Evolutionary conservation across 805 yeast species (phyloP).

Genomic region (Kodamaea sagamina): DNA sequence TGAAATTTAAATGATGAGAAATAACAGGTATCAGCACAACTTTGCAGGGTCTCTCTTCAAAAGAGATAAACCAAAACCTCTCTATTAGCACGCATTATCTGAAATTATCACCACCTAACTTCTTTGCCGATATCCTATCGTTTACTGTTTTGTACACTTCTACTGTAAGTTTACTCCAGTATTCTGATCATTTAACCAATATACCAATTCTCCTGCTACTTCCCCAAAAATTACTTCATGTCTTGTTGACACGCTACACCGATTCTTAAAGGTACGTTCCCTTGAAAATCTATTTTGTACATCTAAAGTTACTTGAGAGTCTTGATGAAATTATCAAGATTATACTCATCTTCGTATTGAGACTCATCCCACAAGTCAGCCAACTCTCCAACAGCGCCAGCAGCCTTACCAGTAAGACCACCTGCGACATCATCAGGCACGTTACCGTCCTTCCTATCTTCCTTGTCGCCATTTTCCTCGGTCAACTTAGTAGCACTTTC

Average conservation of each 20-base stretch:
- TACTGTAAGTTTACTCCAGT: too few relatives aligned
- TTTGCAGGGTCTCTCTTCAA: too few relatives aligned
- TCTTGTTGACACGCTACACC: too few relatives aligned
- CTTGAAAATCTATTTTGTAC: neutral
- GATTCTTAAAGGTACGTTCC: slow-evolving; percentile 1
- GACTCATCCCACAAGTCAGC: slow-evolving; percentile 95
- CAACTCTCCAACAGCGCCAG: slow-evolving; percentile 82
- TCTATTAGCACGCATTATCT: too few relatives aligned
- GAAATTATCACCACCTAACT: too few relatives aligned
- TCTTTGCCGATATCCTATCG: too few relatives aligned
- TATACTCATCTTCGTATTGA: slow-evolving; percentile 96
- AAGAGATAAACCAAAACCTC: too few relatives aligned
- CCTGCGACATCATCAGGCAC: slow-evolving; percentile 67
- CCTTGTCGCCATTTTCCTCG: slow-evolving; percentile 30
- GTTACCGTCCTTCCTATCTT: slow-evolving; percentile 37
- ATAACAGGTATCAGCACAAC: too few relatives aligned
- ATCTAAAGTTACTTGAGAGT: slow-evolving; percentile 51
- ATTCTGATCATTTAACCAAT: too few relatives aligned
- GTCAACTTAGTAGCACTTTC: slow-evolving; percentile 43
- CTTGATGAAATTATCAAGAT: slow-evolving; percentile 88
- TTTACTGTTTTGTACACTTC: too few relatives aligned
- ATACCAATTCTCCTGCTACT: too few relatives aligned
- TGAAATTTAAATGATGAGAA: neutral
- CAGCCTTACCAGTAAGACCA: slow-evolving; percentile 71
- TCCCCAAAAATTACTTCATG: too few relatives aligned